These are phyloP conservation scores for Wickerhamiella occidentalis DNA, from an alignment of 805 yeast species.

Conservation along the genomic window DNA sequence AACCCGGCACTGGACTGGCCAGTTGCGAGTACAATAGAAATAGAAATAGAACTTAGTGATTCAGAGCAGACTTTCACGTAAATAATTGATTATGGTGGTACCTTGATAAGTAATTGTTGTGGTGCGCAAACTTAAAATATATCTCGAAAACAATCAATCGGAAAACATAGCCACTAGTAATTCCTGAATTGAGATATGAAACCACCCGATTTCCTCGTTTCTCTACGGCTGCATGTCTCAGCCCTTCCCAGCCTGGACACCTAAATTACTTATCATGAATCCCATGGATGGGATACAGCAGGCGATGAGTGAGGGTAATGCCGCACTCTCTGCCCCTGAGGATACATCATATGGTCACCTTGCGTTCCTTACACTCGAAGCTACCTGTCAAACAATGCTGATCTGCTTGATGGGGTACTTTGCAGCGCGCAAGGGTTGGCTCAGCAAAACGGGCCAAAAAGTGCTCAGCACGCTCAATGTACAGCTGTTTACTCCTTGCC, in stretches of 20 bases:
- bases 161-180: too few species aligned
- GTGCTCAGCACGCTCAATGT: slow-evolving; percentile 68
- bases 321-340: not conserved
- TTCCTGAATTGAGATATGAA: too few species aligned
- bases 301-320: not conserved
- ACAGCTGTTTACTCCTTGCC: slow-evolving; percentile 87
- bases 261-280: slow-evolving; percentile 4
- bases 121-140: too few species aligned
- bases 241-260: not conserved
- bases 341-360: slow-evolving; percentile 26
- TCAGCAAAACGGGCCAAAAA: slow-evolving; percentile 65
- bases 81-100: too few species aligned
- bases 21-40: too few species aligned
- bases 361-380: slow-evolving; percentile 70
- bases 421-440: slow-evolving; percentile 62
- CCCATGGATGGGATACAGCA: slow-evolving; percentile 9
- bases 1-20: too few species aligned
- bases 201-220: too few species aligned
- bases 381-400: slow-evolving; percentile 79
- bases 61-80: too few species aligned
- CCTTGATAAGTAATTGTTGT: too few species aligned
- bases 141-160: too few species aligned
- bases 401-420: slow-evolving; percentile 78
- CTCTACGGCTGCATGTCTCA: not conserved
- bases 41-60: too few species aligned